Evolutionary conservation across 2,329 filamentous ascomycete genomes (phyloP), one percentile per base, ranked within the genome.

Genomic region (Sclerotinia nivalis): DNA sequence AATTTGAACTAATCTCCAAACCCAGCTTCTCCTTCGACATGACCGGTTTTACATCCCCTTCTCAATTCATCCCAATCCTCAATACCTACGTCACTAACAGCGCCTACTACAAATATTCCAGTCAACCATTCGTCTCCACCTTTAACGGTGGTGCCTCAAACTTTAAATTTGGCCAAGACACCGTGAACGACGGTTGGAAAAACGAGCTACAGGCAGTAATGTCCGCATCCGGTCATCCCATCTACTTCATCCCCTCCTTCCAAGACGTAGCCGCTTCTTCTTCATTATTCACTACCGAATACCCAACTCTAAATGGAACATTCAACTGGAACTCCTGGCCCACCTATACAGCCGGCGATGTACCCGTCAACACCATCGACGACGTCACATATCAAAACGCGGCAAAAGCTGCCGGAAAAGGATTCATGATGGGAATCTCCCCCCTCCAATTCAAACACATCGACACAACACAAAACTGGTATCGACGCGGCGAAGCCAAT

Each of bases 371-470:
- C 18, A 71, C 68, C 8, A 70, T 68, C 25, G 75, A 77, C 6
- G 80, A 82, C 69, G 31, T 71, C 13, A 73, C 74, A 0, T 78
- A 76, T 64, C 74, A 78, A n/a, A 70, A 70, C 9, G 76, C 75
- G 20, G 79, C 80, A 0, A 71, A 76, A 47, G 71, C 73, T 0
- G 72, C 74, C 8, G 65, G 69, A n/a, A 82, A 81, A 69, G 71
- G 77, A 10, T 81, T 81, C 75, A 79, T 82, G 75, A 80, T 82
- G 78, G 76, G 79, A 66, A 72, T 79, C 12, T 81, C 80, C 0
- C 75, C 80, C 0, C 61, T 81, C 0, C 81, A 82, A 66, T 82
- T 79, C 77, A 81, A 82, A 71, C 78, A 81, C 68, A 73, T 80
- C 15, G 72, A 75, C 50, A 34, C 45, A 3, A 58, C 62, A 1